Evolutionary conservation across 1,139 yeast genomes (phyloP), one percentile per base, ranked within the genome.

Genomic region (Arxiozyma heterogenica): DNA sequence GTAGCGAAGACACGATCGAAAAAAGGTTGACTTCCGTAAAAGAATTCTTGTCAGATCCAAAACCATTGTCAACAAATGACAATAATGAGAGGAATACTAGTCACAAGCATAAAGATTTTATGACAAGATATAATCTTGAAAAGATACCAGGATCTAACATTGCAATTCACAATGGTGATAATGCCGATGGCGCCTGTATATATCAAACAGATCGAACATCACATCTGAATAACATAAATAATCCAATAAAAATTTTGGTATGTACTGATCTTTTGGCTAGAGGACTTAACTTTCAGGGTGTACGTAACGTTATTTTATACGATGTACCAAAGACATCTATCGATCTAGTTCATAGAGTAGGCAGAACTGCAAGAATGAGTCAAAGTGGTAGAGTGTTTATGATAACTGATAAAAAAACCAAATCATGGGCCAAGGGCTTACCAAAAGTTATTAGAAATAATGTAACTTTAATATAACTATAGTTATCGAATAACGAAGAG

Each of bases 351-450:
- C 98, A 93, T 66, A 75, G 98, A 58, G 84, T 90, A 4, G 98
- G 98, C 1, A 79, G 98, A 71, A 93, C 98, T 0, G 98, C 97
- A 5, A 75, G 98, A 66, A 85, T 90, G 85, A 86, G 86, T 53
- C 90, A 86, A 66, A 77, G 85, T 47, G 98, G 98, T 20, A 77
- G 96, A 58, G 96, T 88, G 1, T 84, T 89, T 61, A 74, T 91
- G 62, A 81, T 91, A 55, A 78, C 79, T 43, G 85, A 84, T 61
- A 82, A 83, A 59, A 73, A 73, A 34, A 67, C 73, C 39, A 83
- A 84, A 63, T 77, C 86, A 9, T 90, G 96, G 93, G 84, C 91
- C 34, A 84, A 84, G 64, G 96, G 95, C 4, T 75, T 91, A 49
- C 91, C 93, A 44, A 82, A 78, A 58, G 84, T 86, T 7, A 76